Conservation (phyloP, 108 stramenopile genomes). For the Nitzschia sp. region DNA sequence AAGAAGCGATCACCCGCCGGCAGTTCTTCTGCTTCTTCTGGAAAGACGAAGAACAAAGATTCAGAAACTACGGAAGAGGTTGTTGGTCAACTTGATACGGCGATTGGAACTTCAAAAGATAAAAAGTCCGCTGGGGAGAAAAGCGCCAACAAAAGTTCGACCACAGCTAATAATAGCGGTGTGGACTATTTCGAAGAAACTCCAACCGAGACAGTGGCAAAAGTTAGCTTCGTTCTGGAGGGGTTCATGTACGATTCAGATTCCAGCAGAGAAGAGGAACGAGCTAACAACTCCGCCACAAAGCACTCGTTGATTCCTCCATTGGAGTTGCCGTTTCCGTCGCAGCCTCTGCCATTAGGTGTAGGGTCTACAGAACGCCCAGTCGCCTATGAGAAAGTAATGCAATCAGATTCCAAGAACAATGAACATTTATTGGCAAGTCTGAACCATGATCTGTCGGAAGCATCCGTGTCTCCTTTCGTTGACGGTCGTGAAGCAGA, state of each 20-base stretch:
- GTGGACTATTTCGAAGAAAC: slow-evolving; percentile 21
- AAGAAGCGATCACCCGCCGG: slow-evolving; percentile 9
- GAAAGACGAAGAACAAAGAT: slow-evolving; percentile 21
- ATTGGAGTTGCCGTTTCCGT: slow-evolving; percentile 31
- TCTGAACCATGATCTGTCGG: neutral
- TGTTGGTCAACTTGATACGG: slow-evolving; percentile 70
- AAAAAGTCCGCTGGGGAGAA: neutral
- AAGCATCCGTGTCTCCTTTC: slow-evolving; percentile 17
- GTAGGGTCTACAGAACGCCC: neutral
- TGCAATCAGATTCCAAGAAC: neutral
- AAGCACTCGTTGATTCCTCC: slow-evolving; percentile 18
- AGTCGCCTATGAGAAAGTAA: neutral
- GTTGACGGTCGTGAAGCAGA: neutral
- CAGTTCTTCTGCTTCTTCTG: slow-evolving; percentile 4
- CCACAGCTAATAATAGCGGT: slow-evolving; percentile 1
- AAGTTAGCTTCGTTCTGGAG: slow-evolving; percentile 21
- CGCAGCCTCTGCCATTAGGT: neutral
- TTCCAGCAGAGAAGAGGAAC: slow-evolving; percentile 64
- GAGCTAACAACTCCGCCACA: slow-evolving; percentile 14
- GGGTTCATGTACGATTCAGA: slow-evolving; percentile 79
- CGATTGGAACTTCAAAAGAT: slow-evolving; percentile 34
- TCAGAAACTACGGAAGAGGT: slow-evolving; percentile 71
- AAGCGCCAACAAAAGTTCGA: neutral
- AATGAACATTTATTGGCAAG: neutral
- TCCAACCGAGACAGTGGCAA: slow-evolving; percentile 28